Conservation (phyloP, 805 yeast genomes). For the Kluyveromyces dobzhanskii region DNA sequence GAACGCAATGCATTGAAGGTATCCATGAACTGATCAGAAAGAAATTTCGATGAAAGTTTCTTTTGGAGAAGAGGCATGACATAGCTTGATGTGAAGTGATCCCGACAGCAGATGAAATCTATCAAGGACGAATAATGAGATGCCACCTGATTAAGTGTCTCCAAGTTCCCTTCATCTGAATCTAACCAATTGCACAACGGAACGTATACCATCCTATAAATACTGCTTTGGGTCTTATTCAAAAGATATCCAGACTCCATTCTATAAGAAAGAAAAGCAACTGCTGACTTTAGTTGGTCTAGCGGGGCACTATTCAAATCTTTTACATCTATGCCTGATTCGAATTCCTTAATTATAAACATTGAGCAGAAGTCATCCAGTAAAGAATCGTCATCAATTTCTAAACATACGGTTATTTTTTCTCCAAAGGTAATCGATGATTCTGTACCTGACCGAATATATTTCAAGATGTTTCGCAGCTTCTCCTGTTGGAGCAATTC, state of each 20-base stretch:
- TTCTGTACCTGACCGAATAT: no score
- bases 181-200: conserved; percentile 4
- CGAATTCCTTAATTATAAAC: conserved; percentile 8
- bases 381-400: conserved; percentile 11
- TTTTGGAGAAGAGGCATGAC: conserved; percentile 27
- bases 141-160: neutral
- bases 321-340: neutral
- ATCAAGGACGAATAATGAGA: conserved; percentile 16
- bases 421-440: no score
- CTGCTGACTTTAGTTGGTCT: conserved; percentile 1
- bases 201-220: conserved; percentile 11
- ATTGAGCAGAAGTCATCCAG: conserved; percentile 14
- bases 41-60: neutral
- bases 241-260: conserved; percentile 12
- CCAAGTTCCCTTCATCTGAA: neutral
- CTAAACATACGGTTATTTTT: conserved; percentile 8
- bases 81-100: conserved; percentile 23
- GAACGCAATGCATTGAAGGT: neutral
- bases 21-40: neutral
- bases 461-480: neutral
- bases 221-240: conserved; percentile 20
- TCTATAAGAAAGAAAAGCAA: conserved; percentile 14
- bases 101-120: conserved; percentile 14
- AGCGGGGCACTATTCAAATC: neutral
- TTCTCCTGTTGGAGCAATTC: neutral